Base-by-base conservation (phyloP, 805 yeast genomes). In the Debaryomyces maramus region DNA sequence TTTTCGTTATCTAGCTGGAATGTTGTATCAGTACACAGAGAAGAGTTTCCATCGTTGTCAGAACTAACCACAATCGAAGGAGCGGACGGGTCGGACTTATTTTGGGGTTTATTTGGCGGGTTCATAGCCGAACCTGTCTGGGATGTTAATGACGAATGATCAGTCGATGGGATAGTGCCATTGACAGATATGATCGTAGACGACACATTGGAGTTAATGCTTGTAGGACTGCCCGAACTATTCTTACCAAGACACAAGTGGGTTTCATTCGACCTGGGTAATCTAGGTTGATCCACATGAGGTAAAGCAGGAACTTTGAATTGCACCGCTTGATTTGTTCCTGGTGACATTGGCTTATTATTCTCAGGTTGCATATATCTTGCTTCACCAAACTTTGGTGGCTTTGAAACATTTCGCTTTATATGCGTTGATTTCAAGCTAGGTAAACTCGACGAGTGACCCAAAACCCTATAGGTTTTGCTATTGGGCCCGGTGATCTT, bases 111-210 rank as follows among this genome's bases (percentile, higher is more conserved):
- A 20, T 26, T 24, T 19, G 36, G 23, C n/a, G 32, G 16, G 24
- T 36, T 34, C 20, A 40, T 38, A 6, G 26, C 32, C 14, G 32
- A n/a, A 17, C 35, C 58, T 30, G 40, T 44, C 15, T 52, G 59
- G 13, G 58, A 55, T 3, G 45, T 31, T 15, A 59, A 40, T 4
- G 58, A 48, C 2, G 65, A 60, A 42, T 56, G 60, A 31, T 61
- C 66, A 3, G 68, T 60, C 5, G 63, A 58, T 24, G 53, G 63
- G 10, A 54, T 45, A 1, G 67, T 58, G 8, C 59, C 61, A 36
- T 43, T 55, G 15, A 55, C 50, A 2, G 65, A 61, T 17, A 59
- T 48, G 11, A 58, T 52, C 15, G 63, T 53, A 4, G 64, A 56
- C n/a, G 62, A 55, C 5, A 53, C 44, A 26, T 55, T 64, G 1